These are phyloP conservation scores for Coemansia sp. DNA, from an alignment of 192 early-diverging fungal species.

Conservation along the genomic window DNA sequence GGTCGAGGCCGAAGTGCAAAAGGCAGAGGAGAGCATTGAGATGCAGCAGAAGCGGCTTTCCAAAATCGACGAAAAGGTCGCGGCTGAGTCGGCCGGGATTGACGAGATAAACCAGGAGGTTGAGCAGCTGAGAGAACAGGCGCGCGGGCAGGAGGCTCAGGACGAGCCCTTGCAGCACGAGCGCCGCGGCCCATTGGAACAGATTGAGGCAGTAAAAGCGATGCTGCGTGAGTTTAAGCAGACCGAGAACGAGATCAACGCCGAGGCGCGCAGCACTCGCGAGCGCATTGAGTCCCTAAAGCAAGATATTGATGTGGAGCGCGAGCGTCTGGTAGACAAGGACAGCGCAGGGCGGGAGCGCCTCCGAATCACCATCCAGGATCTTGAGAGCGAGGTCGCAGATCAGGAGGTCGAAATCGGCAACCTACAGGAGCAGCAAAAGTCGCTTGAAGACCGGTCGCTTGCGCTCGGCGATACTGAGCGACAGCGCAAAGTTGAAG, in stretches of 20 bases:
- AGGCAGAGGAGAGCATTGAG: constrained; percentile 28
- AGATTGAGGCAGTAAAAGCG: constrained; percentile 14
- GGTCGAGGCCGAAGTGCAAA: constrained; percentile 48
- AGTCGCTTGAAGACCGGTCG: constrained; percentile 17
- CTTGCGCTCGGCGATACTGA: constrained; percentile 19
- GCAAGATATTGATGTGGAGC: constrained; percentile 28
- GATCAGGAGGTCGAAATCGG: constrained; percentile 29
- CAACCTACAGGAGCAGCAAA: constrained; percentile 29
- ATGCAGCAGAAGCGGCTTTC: constrained; percentile 16
- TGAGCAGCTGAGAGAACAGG: constrained; percentile 27
- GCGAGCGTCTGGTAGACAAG: constrained; percentile 29
- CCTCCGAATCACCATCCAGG: constrained; percentile 7
- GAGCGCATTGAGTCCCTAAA: constrained; percentile 29
- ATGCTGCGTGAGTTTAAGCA: constrained; percentile 31
- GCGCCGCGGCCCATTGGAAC: constrained; percentile 6
- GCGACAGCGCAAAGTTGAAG: constrained; percentile 9
- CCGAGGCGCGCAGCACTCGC: constrained; percentile 42
- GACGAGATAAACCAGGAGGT: constrained; percentile 48
- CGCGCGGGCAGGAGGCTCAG: constrained; percentile 11
- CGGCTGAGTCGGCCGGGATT: constrained; percentile 42
- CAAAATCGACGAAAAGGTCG: constrained; percentile 54
- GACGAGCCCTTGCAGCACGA: constrained; percentile 28
- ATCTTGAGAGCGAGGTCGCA: constrained; percentile 22
- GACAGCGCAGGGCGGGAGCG: constrained; percentile 29
- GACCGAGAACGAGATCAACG: constrained; percentile 47